Base-by-base conservation (phyloP, 495 filamentous ascomycete species). In the Recurvomyces mirabilis region DNA sequence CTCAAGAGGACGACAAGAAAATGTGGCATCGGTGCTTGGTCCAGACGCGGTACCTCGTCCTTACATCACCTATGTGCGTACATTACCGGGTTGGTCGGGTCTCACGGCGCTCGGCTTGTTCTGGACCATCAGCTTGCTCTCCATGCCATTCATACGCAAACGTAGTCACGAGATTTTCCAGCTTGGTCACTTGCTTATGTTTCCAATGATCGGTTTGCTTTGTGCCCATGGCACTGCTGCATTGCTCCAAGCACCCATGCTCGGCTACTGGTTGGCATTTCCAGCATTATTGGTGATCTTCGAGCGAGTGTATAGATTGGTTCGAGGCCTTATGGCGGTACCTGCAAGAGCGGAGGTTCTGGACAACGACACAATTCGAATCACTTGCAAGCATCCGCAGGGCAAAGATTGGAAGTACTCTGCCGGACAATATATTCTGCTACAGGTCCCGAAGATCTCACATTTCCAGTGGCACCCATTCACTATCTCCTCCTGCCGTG, bases 401-500 rank as follows among this genome's bases (percentile, higher is more conserved):
- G 42, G 55, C 20, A 37, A 53, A 2, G 47, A 61, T 19, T 65
- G 59, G 64, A 30, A 29, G n/a, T 66, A 65, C 46, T 53, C 57
- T 31, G 62, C 64, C 15, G 64, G 62, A 1, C 64, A 65, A 46
- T 65, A 66, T 41, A 53, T 66, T 9, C 56, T 66, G 19, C 49
- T 66, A 6, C 60, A 64, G 32, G 55, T 65, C 1, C 60, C 62
- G 6, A 18, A 46, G n/a, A 22, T 65, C 22, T 60, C 56, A 13
- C 33, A 32, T 4, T 65, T 65, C 32, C 62, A 65, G 42, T 65
- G 62, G 62, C 64, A 65, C 41, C 63, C 59, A 12, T 63, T 63
- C 41, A 61, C 58, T 10, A 58, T 63, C 30, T 61, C 58, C 3
- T 47, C 54, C 5, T 61, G 58, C 39, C 50, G 41, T 18, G 58